Evolutionary conservation across 2,329 filamentous ascomycete genomes (phyloP).

Genomic region (Fusarium chuoi): DNA sequence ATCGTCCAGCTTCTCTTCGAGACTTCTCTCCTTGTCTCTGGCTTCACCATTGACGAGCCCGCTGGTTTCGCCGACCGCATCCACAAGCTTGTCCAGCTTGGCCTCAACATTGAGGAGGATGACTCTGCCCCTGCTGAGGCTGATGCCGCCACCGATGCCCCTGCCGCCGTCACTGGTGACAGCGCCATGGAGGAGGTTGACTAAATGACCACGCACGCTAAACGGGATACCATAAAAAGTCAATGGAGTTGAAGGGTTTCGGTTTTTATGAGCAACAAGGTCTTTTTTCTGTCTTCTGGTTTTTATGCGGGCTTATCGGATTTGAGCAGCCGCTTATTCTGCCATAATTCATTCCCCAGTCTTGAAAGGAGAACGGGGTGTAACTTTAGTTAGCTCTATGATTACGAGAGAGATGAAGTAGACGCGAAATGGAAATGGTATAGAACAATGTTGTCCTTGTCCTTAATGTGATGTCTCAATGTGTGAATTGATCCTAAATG

Average conservation of each 20-base stretch:
- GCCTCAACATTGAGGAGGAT: conserved; percentile 95
- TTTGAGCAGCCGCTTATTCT: conserved; percentile 45
- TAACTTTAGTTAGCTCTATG: conserved; percentile 56
- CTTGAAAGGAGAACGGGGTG: conserved; percentile 45
- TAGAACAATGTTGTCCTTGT: conserved; percentile 32
- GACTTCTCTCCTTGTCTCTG: conserved; percentile 97
- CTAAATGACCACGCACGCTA: conserved; percentile 63
- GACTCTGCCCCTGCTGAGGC: conserved; percentile 76
- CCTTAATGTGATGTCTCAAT: not conserved
- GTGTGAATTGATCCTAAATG: not conserved
- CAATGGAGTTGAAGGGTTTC: conserved; percentile 56
- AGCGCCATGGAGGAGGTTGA: conserved; percentile 99
- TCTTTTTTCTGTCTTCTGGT: conserved; percentile 47
- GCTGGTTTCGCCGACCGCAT: conserved; percentile 98
- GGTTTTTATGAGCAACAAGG: conserved; percentile 48
- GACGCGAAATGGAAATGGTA: conserved; percentile 50
- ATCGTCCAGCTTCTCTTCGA: conserved; percentile 99
- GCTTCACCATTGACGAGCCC: conserved; percentile 99
- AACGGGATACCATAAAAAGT: conserved; percentile 55
- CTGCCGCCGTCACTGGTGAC: conserved; percentile 73
- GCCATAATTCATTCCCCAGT: conserved; percentile 49
- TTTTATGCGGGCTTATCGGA: conserved; percentile 43
- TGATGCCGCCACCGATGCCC: conserved; percentile 65
- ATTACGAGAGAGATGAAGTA: conserved; percentile 55
- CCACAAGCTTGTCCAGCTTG: conserved; percentile 98